These are phyloP conservation scores for Trichomonascus vanleenenianus DNA, from an alignment of 805 yeast species.

Conservation along the genomic window DNA sequence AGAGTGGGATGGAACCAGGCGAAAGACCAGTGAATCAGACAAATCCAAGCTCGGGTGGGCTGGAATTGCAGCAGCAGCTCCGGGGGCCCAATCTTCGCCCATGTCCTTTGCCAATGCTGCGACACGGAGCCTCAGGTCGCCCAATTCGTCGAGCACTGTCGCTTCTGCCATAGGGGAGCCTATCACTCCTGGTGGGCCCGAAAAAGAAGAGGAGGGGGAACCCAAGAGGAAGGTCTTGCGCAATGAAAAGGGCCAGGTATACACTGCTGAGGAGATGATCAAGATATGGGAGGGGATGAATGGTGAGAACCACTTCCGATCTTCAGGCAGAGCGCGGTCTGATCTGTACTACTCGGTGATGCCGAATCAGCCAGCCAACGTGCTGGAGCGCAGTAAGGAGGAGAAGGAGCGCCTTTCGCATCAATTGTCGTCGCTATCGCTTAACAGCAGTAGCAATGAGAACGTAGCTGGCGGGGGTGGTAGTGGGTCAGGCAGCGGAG, in stretches of 20 bases:
- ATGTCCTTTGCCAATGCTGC: conserved; percentile 7
- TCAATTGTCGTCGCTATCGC: neutral
- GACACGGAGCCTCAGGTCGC: neutral
- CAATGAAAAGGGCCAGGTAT: conserved; percentile 37
- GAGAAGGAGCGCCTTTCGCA: too few species aligned
- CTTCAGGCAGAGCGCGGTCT: conserved; percentile 16
- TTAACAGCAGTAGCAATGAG: neutral
- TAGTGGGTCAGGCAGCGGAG: neutral
- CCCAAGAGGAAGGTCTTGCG: neutral
- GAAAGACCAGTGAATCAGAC: too few species aligned
- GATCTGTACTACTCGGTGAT: conserved; percentile 30
- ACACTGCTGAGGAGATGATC: conserved; percentile 46
- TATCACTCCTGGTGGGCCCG: too few species aligned
- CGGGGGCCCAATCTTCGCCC: neutral
- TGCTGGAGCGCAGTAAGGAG: neutral
- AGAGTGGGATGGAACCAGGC: too few species aligned
- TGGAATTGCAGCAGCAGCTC: neutral
- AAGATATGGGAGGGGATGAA: conserved; percentile 41
- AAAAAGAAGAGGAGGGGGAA: neutral
- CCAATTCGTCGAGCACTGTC: neutral
- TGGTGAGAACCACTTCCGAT: conserved; percentile 24
- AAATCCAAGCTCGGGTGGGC: neutral
- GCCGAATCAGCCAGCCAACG: conserved; percentile 16
- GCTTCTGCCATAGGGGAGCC: neutral
- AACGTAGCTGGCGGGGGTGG: neutral